These are phyloP conservation scores for Trichomonas gallinae DNA, from an alignment of 208 protist genomes.

Conservation along the genomic window DNA sequence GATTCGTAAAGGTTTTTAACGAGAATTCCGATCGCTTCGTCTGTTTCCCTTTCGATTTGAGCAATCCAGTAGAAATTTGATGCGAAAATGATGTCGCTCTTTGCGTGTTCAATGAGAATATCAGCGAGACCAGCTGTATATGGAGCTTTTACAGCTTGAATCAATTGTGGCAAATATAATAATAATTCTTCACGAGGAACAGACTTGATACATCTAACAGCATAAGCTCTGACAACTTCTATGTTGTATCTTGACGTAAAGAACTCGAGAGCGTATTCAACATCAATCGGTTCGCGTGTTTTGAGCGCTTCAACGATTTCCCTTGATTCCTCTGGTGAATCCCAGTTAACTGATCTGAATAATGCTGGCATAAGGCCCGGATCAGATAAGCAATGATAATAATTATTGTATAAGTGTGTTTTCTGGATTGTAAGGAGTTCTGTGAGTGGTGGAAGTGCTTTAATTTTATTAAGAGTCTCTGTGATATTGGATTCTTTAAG, in stretches of 20 bases:
- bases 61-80: background rate
- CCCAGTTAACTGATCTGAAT: background rate
- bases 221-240: background rate
- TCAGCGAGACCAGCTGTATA: background rate
- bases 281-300: background rate
- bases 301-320: background rate
- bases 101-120: background rate
- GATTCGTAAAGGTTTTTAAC: background rate
- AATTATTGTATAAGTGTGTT: background rate
- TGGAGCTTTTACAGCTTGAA: background rate
- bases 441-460: constrained; percentile 7
- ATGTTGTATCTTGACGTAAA: background rate
- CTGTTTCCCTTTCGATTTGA: background rate
- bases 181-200: background rate
- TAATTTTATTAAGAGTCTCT: background rate
- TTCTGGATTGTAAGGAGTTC: background rate
- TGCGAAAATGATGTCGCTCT: background rate
- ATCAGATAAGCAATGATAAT: background rate
- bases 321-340: background rate
- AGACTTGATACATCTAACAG: background rate
- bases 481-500: background rate
- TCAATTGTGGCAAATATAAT: background rate
- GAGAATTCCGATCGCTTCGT: background rate
- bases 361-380: background rate
- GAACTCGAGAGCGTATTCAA: constrained; percentile 17